phyloP scores from a whole-genome alignment of 768 basidiomycete species.

The Phylloporus rhodoxanthus region DNA sequence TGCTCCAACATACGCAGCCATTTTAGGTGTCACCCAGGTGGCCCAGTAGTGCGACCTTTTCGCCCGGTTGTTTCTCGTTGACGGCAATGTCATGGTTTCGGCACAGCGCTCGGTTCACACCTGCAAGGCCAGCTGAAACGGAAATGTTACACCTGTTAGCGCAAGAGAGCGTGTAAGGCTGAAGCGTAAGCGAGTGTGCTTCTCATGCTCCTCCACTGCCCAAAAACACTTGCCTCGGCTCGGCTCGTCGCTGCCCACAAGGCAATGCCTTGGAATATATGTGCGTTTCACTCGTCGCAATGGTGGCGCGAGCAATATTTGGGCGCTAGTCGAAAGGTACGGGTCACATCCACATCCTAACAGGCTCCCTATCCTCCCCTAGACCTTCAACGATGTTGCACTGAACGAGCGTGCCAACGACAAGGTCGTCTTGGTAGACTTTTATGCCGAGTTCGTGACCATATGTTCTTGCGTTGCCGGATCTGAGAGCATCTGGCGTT shows the following conservation, averaged over 20 bases:
- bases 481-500: constrained; percentile 2
- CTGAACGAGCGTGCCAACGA: constrained; percentile 34
- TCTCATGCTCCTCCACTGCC: constrained; percentile 15
- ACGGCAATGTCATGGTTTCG: not conserved
- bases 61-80: no score
- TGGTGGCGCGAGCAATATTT: constrained; percentile 34
- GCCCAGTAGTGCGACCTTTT: not conserved
- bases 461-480: not conserved
- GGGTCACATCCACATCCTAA: not conserved
- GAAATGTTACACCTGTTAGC: no score
- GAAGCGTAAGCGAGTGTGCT: not conserved
- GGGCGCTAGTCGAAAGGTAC: constrained; percentile 42
- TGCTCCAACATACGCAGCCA: no score
- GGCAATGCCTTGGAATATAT: constrained; percentile 20
- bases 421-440: constrained; percentile 66
- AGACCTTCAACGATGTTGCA: constrained; percentile 34
- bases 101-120: no score
- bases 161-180: not conserved
- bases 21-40: no score
- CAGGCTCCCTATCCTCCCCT: not conserved
- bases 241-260: constrained; percentile 8
- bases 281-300: constrained; percentile 39
- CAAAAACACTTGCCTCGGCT: constrained; percentile 1
- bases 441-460: constrained; percentile 69
- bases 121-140: no score